phyloP scores from a whole-genome alignment of 306 rosid species.

The Hippophae gyantsensis region DNA sequence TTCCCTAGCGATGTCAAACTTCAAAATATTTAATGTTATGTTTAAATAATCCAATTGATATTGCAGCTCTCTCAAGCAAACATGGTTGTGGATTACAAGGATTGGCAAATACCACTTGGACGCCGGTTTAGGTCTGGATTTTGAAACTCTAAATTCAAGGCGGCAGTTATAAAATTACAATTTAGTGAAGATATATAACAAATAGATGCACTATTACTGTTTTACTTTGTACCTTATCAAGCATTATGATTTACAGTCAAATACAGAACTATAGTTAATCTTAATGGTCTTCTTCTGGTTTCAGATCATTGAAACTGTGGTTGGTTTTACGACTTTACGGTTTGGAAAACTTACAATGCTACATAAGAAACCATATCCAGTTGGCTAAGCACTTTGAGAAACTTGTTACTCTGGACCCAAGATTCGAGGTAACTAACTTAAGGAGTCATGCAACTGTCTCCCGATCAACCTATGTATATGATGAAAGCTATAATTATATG shows the following conservation, averaged over 20 bases:
- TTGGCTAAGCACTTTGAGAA: slow-evolving; percentile 65
- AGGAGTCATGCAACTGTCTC: neutral
- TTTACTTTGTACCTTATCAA: too few species aligned
- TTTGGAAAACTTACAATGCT: slow-evolving; percentile 55
- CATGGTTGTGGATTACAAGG: slow-evolving; percentile 83
- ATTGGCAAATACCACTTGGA: slow-evolving; percentile 96
- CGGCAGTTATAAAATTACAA: too few species aligned
- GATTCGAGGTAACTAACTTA: slow-evolving; percentile 71
- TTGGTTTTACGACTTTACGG: slow-evolving; percentile 90
- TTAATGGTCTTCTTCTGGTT: slow-evolving; percentile 11
- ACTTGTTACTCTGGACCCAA: slow-evolving; percentile 54
- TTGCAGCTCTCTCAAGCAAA: slow-evolving; percentile 71
- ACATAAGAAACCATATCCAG: slow-evolving; percentile 63
- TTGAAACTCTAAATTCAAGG: too few species aligned
- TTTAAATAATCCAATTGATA: slow-evolving; percentile 12
- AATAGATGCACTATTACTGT: neutral
- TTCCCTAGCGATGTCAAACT: neutral
- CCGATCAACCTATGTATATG: neutral
- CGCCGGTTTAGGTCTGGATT: slow-evolving; percentile 80
- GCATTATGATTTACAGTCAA: slow-evolving; percentile 7
- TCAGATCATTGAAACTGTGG: slow-evolving; percentile 85
- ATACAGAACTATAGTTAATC: neutral
- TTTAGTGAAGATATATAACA: neutral
- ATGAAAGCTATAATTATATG: neutral
- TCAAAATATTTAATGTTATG: neutral